A percentile compares a stretch with the other conserved stretches of the same genome.
Conservation (phyloP, 2,329 filamentous ascomycete species). For the Cordyceps farinosa region DNA sequence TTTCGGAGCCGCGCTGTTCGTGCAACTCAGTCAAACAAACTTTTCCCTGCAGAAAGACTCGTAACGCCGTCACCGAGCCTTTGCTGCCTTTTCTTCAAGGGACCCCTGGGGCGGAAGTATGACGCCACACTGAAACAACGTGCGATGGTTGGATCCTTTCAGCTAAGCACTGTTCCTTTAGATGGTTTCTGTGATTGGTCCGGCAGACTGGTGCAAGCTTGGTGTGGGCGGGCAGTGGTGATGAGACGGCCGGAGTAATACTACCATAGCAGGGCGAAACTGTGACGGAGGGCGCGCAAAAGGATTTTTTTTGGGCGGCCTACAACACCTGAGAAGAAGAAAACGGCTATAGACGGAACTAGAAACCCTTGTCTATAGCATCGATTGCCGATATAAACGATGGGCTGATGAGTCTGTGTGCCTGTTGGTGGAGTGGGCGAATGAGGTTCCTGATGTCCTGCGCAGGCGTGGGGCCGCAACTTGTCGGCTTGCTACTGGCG, state of each 20-base stretch:
- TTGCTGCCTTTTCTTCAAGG: background rate
- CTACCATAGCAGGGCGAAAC: background rate
- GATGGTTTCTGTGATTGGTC: conserved; percentile 5
- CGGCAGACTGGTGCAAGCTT: background rate
- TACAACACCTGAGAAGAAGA: background rate
- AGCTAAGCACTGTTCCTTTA: background rate
- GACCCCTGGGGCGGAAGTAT: background rate
- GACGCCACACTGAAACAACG: background rate
- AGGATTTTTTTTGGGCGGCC: background rate
- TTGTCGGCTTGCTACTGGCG: background rate
- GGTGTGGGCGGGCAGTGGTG: background rate
- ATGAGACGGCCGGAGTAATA: background rate
- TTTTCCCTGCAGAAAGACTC: background rate
- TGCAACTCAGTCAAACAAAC: background rate
- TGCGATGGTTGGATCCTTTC: background rate
- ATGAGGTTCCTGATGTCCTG: background rate
- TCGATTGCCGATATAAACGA: conserved; percentile 6
- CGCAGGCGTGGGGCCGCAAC: conserved; percentile 2
- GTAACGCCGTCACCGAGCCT: background rate
- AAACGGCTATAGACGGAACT: background rate
- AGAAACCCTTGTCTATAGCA: conserved; percentile 8
- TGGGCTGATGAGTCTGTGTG: conserved; percentile 1
- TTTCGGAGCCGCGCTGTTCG: background rate
- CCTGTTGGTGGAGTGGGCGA: background rate
- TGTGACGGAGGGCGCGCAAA: background rate